A percentile compares a stretch with the other conserved stretches of the same genome.
These are phyloP conservation scores for Picea abies DNA, from an alignment of 83 land plant genomes.

Conservation along the genomic window DNA sequence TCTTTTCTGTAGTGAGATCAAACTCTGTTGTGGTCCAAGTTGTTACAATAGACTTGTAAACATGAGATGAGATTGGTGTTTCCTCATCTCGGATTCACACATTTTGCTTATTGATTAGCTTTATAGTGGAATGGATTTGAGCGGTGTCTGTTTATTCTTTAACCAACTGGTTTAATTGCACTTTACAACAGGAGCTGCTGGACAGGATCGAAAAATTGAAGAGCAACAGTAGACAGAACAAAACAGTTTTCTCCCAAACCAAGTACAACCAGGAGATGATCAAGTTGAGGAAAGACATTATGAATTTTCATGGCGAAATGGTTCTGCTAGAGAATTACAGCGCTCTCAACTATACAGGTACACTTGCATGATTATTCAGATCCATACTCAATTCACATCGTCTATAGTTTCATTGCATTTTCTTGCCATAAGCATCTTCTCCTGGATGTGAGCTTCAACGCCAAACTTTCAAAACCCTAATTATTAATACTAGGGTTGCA, in stretches of 20 bases:
- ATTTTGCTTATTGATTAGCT: background rate
- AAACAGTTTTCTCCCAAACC: constrained; percentile 24
- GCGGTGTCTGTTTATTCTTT: background rate
- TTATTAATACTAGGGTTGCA: constrained; percentile 13
- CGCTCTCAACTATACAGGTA: constrained; percentile 74
- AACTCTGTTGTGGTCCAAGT: background rate
- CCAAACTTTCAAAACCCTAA: background rate
- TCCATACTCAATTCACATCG: background rate
- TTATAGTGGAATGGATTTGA: background rate
- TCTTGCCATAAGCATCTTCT: too few species aligned
- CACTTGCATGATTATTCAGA: background rate
- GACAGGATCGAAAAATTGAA: constrained; percentile 33
- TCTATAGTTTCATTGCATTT: too few species aligned
- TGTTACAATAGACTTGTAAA: background rate
- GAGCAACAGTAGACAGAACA: constrained; percentile 30
- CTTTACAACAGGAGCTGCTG: constrained; percentile 46
- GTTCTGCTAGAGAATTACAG: constrained; percentile 68
- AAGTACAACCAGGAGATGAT: constrained; percentile 47
- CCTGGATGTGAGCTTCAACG: too few species aligned
- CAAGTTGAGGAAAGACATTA: constrained; percentile 53
- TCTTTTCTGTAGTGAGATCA: background rate
- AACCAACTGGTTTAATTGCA: background rate
- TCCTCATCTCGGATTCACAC: background rate
- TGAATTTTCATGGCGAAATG: constrained; percentile 78
- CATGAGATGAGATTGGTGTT: background rate